Evolutionary conservation across 345 rosid species (phyloP).

Genomic region (Mallotus nudiflorus): DNA sequence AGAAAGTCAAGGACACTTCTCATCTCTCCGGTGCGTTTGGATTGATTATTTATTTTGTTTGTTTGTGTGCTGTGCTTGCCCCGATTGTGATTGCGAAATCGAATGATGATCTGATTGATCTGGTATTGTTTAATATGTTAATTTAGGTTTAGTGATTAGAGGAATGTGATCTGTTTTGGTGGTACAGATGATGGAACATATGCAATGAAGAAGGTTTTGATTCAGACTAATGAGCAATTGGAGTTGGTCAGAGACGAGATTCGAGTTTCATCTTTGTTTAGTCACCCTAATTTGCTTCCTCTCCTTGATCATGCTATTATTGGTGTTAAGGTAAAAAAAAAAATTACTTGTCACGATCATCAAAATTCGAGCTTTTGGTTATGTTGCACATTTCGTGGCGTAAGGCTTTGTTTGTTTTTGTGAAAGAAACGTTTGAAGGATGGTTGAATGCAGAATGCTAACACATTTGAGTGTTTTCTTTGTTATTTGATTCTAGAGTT

Average conservation of each 20-base stretch:
- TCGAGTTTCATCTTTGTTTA: constrained; percentile 83
- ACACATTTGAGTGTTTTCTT: too few species aligned
- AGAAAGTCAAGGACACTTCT: constrained; percentile 84
- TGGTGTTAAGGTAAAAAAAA: constrained; percentile 86
- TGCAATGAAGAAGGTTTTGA: constrained; percentile 96
- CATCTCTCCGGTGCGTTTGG: constrained; percentile 93
- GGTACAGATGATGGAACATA: constrained; percentile 82
- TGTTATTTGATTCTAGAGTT: not conserved
- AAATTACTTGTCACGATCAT: not conserved
- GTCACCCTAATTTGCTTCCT: constrained; percentile 87
- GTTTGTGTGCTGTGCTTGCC: not conserved
- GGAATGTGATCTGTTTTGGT: not conserved
- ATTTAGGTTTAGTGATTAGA: too few species aligned
- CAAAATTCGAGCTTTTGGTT: too few species aligned
- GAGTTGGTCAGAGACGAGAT: constrained; percentile 93
- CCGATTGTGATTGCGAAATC: not conserved
- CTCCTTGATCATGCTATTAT: constrained; percentile 96
- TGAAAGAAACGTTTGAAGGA: not conserved
- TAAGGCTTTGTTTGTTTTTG: too few species aligned
- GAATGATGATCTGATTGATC: not conserved
- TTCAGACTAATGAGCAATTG: constrained; percentile 84
- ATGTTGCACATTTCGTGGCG: too few species aligned
- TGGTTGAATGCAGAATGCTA: too few species aligned
- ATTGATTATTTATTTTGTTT: too few species aligned
- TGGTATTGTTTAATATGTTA: too few species aligned